Base-by-base conservation (phyloP, 2,329 filamentous ascomycete genomes). In the Plectosphaerella plurivora region DNA sequence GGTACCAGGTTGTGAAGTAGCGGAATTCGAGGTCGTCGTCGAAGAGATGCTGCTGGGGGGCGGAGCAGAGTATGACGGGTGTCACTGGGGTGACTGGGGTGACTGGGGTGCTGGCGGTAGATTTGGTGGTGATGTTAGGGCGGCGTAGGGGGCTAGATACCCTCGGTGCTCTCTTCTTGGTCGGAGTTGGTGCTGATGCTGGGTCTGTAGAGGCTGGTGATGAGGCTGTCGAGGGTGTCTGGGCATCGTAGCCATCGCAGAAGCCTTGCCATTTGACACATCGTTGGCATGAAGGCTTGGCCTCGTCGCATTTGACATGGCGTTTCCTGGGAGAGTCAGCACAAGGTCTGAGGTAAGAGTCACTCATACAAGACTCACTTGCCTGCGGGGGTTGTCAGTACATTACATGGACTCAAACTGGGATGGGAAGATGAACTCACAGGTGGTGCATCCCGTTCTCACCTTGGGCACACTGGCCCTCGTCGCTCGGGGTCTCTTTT, bases 231-330 rank as follows among this genome's bases (percentile, higher is more conserved):
- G 48, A 14, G 35, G 45, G 33, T 14, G 47, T 33, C 20, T 24
- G 15, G 7, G 49, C 8, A 8, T 54, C 61, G 51, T 70, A 69
- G 7, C 67, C 67, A 15, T 65, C 60, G 47, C 67, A 69, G 44
- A 60, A 61, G 9, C 67, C 67, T n/a, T 61, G 62, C 65, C 64
- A 68, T 46, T 68, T 69, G 41, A 69, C 54, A 51, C 67, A 70
- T 47, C 67, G 60, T 36, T 63, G 60, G 55, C 67, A 69, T 14
- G 59, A 61, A 6, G 67, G 67, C 53, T 68, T 68, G 7, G 61
- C 59, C 51, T 70, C 67, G 51, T 70, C 67, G 55, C 66, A 69
- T 50, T 69, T 69, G 33, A 69, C 63, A 47, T 69, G 67, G 14
- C 66, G 61, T 50, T 60, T 62, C 54, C 66, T 69, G 18, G 22